A percentile compares a stretch with the other conserved stretches of the same genome.
These are phyloP conservation scores for Globisporangium perplexum DNA, from an alignment of 352 stramenopile genomes.

Conservation along the genomic window DNA sequence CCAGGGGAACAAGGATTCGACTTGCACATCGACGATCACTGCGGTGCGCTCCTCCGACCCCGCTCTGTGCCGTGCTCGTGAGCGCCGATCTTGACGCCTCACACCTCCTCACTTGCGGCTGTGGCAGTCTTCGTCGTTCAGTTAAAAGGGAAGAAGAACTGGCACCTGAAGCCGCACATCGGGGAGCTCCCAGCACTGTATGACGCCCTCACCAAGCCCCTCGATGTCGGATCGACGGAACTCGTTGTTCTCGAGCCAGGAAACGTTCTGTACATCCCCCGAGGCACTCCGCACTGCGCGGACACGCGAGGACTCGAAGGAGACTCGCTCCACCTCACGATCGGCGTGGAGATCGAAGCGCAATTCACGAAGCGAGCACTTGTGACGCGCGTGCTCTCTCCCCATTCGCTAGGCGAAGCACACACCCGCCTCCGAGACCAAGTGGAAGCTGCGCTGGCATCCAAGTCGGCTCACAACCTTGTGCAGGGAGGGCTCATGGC, in stretches of 20 bases:
- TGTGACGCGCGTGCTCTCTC: constrained; percentile 6
- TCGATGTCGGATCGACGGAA: neutral
- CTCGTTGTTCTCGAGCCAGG: constrained; percentile 17
- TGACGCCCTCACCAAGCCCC: constrained; percentile 5
- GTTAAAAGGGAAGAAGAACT: constrained; percentile 24
- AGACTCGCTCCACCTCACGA: constrained; percentile 27
- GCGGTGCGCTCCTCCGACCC: constrained; percentile 10
- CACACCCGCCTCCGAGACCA: neutral
- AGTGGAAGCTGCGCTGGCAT: neutral
- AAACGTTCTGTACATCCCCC: constrained; percentile 25
- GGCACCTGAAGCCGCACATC: constrained; percentile 16
- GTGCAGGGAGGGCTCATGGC: constrained; percentile 19
- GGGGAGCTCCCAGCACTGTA: constrained; percentile 18
- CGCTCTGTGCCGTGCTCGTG: neutral
- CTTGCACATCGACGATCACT: constrained; percentile 28
- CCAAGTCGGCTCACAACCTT: neutral
- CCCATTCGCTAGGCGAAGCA: neutral
- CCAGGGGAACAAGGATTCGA: constrained; percentile 24
- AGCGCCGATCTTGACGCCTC: neutral
- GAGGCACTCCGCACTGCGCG: constrained; percentile 25
- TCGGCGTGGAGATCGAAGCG: constrained; percentile 28
- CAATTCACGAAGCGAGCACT: constrained; percentile 12
- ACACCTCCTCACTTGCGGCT: neutral
- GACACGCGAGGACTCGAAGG: constrained; percentile 18
- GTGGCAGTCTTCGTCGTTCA: constrained; percentile 26